Base-by-base conservation (phyloP, 352 stramenopile genomes). In the Globisporangium sylvaticum region DNA sequence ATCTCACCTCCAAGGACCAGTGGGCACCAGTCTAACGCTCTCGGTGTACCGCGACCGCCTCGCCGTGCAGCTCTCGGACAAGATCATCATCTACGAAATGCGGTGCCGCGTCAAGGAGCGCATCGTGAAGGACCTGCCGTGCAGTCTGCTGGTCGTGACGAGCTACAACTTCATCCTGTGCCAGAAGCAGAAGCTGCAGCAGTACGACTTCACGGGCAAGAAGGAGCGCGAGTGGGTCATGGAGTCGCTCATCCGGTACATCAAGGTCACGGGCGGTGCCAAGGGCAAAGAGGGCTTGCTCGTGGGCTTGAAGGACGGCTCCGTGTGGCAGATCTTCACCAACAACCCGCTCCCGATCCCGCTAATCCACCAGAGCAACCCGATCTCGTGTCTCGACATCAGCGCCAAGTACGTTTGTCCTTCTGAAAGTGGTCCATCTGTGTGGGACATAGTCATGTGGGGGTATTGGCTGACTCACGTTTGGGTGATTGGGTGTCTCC, bases 51-150 rank as follows among this genome's bases (percentile, higher is more conserved):
- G 83, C 57, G 89, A 98, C 62, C 84, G 92, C 3, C 78, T 98
- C 7, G 95, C 95, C 0, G 92, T 98, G 27, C 95, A 98, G 74
- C 80, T 98, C 44, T 95, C 90, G 22, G 93, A 98, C 62, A 87
- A 91, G 12, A 96, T 98, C 65, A 92, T 97, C 70, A 95, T 98
- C 68, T 98, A 98, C 76, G 93, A 98, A 63, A 97, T 98, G 89
- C 91, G 96, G 67, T 98, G 98, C 70, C 85, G 91, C 7, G 85
- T 98, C 2, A 92, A 92, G 62, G 91, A 97, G 60, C 87, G 90
- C 0, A 96, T 97, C 69, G 73, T 87, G 1, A 90, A 94, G 57
- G 81, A 94, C 39, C 58, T 96, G 4, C 88, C 87, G 2, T 97
- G 88, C 72, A 94, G 84, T 53, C 68, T 98, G 0, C 69, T 98